phyloP scores from a whole-genome alignment of 306 rosid species.

The Casuarina glauca region DNA sequence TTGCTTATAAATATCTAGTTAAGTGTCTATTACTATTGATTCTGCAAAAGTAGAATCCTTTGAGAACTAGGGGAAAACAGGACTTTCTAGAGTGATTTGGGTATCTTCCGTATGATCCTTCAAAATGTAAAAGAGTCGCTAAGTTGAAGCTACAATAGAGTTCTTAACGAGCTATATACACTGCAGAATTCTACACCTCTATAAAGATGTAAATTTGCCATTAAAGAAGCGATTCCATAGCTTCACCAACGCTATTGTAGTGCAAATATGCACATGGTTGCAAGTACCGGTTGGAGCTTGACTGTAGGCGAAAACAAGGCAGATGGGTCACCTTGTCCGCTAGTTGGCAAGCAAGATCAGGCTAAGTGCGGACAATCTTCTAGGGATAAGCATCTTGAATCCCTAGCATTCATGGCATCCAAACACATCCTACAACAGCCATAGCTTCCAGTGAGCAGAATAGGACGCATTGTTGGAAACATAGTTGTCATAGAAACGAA shows the following conservation, averaged over 20 bases:
- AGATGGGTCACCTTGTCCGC: not conserved
- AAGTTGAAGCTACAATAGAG: no score
- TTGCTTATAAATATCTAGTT: slow-evolving; percentile 9
- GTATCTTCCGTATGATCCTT: not conserved
- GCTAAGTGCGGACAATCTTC: not conserved
- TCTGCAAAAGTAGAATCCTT: slow-evolving; percentile 18
- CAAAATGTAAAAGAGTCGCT: no score
- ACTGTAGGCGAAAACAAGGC: not conserved
- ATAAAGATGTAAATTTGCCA: not conserved
- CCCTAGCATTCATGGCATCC: slow-evolving; percentile 2
- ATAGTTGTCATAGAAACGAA: not conserved
- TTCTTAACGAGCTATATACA: no score
- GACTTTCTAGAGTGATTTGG: not conserved
- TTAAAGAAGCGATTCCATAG: not conserved
- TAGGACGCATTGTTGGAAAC: not conserved
- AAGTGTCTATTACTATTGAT: slow-evolving; percentile 25
- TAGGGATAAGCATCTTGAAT: not conserved
- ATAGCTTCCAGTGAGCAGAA: not conserved
- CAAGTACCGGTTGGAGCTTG: not conserved
- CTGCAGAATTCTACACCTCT: no score
- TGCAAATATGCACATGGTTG: not conserved
- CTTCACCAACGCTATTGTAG: not conserved
- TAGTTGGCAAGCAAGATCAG: not conserved
- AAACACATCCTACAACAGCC: not conserved
- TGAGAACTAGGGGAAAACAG: slow-evolving; percentile 15